Percentiles rank a stretch among this genome's conserved stretches.
These are phyloP conservation scores for Ilex paraguariensis DNA, from an alignment of 305 asterid species.

Conservation along the genomic window DNA sequence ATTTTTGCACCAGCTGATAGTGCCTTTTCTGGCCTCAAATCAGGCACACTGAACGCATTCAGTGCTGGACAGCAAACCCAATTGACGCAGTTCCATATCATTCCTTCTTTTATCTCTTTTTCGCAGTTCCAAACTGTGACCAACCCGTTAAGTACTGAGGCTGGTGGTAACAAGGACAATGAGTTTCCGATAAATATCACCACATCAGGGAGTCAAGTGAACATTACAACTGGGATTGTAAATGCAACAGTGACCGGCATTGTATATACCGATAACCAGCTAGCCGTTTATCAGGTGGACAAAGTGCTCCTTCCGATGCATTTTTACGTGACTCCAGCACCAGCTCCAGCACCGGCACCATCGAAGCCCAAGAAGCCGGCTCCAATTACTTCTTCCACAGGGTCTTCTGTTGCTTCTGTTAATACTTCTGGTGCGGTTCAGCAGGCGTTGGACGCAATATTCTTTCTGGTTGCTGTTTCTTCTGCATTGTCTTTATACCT, in stretches of 20 bases:
- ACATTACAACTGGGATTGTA: conserved; percentile 52
- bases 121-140: conserved; percentile 53
- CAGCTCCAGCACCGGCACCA: conserved; percentile 50
- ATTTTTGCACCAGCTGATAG: conserved; percentile 51
- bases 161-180: conserved; percentile 47
- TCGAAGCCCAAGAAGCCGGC: conserved; percentile 28
- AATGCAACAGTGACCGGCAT: conserved; percentile 43
- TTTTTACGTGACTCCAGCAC: conserved; percentile 41
- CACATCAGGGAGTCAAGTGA: conserved; percentile 38
- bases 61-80: conserved; percentile 43
- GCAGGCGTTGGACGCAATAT: too few relatives aligned
- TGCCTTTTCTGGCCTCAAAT: conserved; percentile 46
- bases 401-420: conserved; percentile 2
- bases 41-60: conserved; percentile 46
- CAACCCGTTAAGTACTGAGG: conserved; percentile 60
- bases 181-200: conserved; percentile 45
- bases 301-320: conserved; percentile 53
- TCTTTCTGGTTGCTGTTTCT: too few relatives aligned
- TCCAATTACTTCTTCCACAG: conserved; percentile 17
- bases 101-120: conserved; percentile 41
- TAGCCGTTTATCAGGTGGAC: conserved; percentile 61
- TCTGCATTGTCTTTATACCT: too few relatives aligned
- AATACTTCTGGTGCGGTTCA: conserved; percentile 27
- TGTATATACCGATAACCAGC: conserved; percentile 36
- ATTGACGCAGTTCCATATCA: conserved; percentile 51